phyloP scores from a whole-genome alignment of 2,329 filamentous ascomycete species.

The Sphaerulina populicola region DNA sequence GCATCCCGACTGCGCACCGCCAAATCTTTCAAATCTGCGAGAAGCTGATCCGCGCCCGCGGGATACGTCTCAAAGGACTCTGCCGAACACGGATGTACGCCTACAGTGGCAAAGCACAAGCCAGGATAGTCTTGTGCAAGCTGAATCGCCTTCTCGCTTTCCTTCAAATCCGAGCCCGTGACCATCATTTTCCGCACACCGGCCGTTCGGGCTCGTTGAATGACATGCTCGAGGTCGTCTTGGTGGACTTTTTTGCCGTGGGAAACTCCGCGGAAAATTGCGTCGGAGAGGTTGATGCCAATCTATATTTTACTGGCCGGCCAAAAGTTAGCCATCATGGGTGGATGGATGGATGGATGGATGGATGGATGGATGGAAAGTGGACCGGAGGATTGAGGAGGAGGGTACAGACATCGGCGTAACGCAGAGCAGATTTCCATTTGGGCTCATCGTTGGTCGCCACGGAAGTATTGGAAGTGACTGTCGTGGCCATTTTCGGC shows the following conservation, averaged over 20 bases:
- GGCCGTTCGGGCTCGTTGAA: slow-evolving; percentile 66
- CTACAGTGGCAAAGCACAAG: slow-evolving; percentile 79
- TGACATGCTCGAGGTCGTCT: slow-evolving; percentile 64
- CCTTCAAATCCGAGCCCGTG: slow-evolving; percentile 77
- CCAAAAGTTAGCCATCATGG: slow-evolving; percentile 2
- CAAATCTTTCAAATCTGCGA: slow-evolving; percentile 56
- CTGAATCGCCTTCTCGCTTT: slow-evolving; percentile 65
- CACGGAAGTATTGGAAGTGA: not conserved
- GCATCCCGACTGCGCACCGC: slow-evolving; percentile 51
- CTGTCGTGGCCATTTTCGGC: slow-evolving; percentile 5
- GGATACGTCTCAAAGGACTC: slow-evolving; percentile 62
- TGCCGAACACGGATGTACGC: slow-evolving; percentile 86
- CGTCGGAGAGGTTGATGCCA: slow-evolving; percentile 92
- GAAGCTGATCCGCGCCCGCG: slow-evolving; percentile 48
- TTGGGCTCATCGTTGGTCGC: not conserved
- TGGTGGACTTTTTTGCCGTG: slow-evolving; percentile 69
- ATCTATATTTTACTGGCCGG: slow-evolving; percentile 48
- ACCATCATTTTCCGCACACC: slow-evolving; percentile 88
- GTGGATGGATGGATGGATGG: no score
- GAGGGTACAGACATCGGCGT: slow-evolving; percentile 20
- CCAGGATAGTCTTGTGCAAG: slow-evolving; percentile 67
- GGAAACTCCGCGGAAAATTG: slow-evolving; percentile 77
- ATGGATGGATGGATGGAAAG: not conserved
- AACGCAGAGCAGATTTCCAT: slow-evolving; percentile 8
- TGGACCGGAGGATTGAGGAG: no score